Evolutionary conservation across 164 flowering plant genomes (phyloP).

Genomic region (Kingdonia uniflora): DNA sequence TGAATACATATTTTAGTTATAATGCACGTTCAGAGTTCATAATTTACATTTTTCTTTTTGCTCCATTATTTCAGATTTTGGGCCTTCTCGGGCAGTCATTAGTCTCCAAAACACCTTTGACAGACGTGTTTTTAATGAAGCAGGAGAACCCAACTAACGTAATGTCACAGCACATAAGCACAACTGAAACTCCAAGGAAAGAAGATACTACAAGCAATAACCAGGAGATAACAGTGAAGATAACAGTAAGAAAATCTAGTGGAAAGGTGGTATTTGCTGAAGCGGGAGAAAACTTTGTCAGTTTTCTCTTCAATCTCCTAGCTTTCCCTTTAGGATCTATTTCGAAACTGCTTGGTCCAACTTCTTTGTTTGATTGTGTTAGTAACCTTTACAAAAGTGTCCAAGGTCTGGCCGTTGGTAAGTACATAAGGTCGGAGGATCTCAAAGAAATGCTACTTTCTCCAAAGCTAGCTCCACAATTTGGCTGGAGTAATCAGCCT

Average conservation of each 20-base stretch:
- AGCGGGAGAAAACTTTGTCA: neutral
- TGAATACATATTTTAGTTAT: too few species aligned
- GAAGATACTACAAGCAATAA: neutral
- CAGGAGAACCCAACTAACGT: neutral
- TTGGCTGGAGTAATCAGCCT: neutral
- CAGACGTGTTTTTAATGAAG: neutral
- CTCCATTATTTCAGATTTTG: neutral
- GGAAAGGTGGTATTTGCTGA: neutral
- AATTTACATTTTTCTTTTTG: too few species aligned
- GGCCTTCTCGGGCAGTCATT: neutral
- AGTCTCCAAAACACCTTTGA: neutral
- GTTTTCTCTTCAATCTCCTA: neutral
- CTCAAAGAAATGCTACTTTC: neutral
- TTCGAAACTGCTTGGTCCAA: neutral
- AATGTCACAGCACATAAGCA: too few species aligned
- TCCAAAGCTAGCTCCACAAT: neutral
- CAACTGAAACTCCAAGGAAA: too few species aligned
- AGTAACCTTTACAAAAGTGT: neutral
- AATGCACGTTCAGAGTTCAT: too few species aligned
- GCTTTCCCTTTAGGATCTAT: neutral
- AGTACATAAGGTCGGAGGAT: neutral
- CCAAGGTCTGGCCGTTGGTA: neutral
- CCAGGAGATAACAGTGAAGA: neutral
- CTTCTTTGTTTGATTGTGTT: neutral
- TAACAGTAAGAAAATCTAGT: neutral